phyloP scores from a whole-genome alignment of 2,329 filamentous ascomycete genomes.

The Sclerotinia minor region DNA sequence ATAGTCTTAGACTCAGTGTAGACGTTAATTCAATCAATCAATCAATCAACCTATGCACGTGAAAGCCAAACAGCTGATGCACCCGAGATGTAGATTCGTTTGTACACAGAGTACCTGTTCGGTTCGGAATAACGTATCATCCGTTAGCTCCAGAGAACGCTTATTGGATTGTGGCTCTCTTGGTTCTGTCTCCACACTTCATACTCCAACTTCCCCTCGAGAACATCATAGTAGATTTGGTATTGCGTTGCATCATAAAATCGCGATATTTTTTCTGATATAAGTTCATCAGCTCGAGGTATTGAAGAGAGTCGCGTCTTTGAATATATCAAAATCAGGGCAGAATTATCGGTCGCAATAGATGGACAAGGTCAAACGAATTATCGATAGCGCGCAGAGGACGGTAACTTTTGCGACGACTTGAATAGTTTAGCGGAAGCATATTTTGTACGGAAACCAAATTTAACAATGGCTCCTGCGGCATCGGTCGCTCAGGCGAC shows the following conservation, averaged over 20 bases:
- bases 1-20: no score
- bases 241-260: conserved; percentile 19
- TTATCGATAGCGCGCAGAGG: conserved; percentile 18
- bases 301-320: background rate
- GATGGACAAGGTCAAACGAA: conserved; percentile 15
- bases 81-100: background rate
- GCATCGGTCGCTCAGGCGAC: conserved; percentile 36
- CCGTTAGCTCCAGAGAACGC: background rate
- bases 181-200: conserved; percentile 12
- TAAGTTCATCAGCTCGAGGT: background rate
- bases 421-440: background rate
- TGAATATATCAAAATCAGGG: background rate
- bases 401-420: conserved; percentile 12
- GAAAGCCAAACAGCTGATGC: background rate
- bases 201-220: conserved; percentile 19
- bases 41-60: no score
- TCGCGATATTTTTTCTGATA: background rate
- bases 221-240: conserved; percentile 9
- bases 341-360: background rate
- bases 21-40: no score
- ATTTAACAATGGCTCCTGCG: conserved; percentile 38
- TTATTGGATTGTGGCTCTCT: background rate
- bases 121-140: background rate
- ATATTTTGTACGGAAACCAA: background rate
- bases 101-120: background rate